Conservation (phyloP, 176 grass and related monocot species). For the Saccharum officinarum region DNA sequence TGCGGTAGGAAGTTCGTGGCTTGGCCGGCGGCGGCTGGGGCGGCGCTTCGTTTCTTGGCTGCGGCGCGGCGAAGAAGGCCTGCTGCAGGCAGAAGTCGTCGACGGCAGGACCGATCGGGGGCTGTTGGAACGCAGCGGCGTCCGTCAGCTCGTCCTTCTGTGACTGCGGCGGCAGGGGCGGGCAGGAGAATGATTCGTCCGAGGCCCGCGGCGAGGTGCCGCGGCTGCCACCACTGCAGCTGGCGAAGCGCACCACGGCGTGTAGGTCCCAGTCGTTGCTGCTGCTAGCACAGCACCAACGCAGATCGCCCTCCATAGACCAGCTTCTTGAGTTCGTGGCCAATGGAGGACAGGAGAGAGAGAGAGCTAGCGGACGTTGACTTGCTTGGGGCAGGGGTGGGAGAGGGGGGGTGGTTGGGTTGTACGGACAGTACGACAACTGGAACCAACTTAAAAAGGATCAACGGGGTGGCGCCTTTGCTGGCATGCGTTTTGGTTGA, state of each 20-base stretch:
- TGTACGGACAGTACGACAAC: slow-evolving; percentile 4
- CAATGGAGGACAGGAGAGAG: not conserved
- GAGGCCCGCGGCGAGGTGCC: not conserved
- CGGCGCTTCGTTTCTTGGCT: not conserved
- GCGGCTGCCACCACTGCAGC: not conserved
- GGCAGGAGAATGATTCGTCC: slow-evolving; percentile 21
- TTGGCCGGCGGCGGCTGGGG: not conserved
- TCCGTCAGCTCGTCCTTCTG: not conserved
- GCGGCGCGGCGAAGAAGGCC: slow-evolving; percentile 29
- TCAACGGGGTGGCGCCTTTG: not conserved
- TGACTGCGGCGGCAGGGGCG: not conserved
- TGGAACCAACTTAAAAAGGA: slow-evolving; percentile 12
- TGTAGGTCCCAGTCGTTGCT: slow-evolving; percentile 79
- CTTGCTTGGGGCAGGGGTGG: slow-evolving; percentile 31
- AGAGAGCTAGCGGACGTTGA: slow-evolving; percentile 48
- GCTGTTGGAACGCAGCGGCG: not conserved
- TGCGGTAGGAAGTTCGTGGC: not conserved
- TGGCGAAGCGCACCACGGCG: slow-evolving; percentile 59
- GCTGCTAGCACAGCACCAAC: slow-evolving; percentile 26
- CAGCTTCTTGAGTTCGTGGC: not conserved
- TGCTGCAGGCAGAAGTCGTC: slow-evolving; percentile 49
- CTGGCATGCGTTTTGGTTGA: too few species aligned
- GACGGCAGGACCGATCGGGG: not conserved
- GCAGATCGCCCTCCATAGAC: slow-evolving; percentile 24
- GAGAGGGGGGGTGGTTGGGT: not conserved